Evolutionary conservation across 2,329 filamentous ascomycete genomes (phyloP).

Genomic region (Seiridium unicorne): DNA sequence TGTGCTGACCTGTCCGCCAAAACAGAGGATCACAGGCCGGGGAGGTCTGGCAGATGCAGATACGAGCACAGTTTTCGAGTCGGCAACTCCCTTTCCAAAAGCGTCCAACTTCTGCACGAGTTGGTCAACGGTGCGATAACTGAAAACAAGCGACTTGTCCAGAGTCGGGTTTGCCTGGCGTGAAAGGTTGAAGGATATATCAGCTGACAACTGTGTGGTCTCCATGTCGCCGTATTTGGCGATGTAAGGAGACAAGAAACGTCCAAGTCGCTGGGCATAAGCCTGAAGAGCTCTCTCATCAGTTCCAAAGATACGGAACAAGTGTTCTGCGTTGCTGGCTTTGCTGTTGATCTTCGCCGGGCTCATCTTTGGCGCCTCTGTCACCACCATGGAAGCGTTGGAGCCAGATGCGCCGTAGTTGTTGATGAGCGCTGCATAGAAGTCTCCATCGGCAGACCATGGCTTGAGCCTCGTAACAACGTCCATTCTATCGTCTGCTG

Average conservation of each 20-base stretch:
- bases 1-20: slow-evolving; percentile 30
- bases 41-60: not conserved
- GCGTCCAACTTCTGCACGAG: not conserved
- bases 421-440: slow-evolving; percentile 1
- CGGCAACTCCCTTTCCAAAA: not conserved
- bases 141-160: not conserved
- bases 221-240: too few relatives aligned
- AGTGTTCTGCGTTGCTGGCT: not conserved
- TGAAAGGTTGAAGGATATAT: not conserved
- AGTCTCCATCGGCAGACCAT: too few relatives aligned
- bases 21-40: slow-evolving; percentile 30
- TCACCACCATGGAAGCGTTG: slow-evolving; percentile 14
- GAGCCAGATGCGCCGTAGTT: slow-evolving; percentile 18
- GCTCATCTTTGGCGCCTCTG: not conserved
- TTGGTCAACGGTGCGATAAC: not conserved
- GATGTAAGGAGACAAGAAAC: not conserved
- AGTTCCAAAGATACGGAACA: not conserved
- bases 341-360: not conserved
- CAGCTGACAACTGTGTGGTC: not conserved
- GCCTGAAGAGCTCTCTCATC: not conserved
- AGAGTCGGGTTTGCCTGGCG: not conserved
- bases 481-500: too few relatives aligned
- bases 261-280: not conserved
- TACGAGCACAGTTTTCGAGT: too few relatives aligned
- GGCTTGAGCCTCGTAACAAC: too few relatives aligned